These are phyloP conservation scores for Yamadazyma philogaea DNA, from an alignment of 805 yeast genomes.

Conservation along the genomic window DNA sequence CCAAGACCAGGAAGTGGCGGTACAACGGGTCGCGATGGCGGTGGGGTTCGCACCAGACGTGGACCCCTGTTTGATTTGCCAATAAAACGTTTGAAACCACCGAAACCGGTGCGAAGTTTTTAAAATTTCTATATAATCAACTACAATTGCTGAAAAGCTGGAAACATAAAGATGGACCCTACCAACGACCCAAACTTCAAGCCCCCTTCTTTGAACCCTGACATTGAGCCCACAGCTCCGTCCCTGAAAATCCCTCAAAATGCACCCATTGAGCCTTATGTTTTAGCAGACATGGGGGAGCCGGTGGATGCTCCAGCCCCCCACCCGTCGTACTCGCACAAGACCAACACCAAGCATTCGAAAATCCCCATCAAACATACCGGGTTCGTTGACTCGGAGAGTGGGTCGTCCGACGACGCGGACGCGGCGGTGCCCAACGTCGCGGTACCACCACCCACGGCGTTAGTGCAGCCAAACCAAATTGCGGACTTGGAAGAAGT, in stretches of 20 bases:
- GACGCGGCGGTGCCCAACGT: not conserved
- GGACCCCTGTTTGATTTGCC: not conserved
- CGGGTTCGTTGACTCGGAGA: slow-evolving; percentile 40
- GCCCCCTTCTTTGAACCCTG: slow-evolving; percentile 71
- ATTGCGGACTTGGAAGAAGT: slow-evolving; percentile 94
- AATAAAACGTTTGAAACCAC: not conserved
- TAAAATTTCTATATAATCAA: not conserved
- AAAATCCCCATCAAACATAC: slow-evolving; percentile 56
- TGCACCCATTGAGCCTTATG: slow-evolving; percentile 75
- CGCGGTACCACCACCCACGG: slow-evolving; percentile 11
- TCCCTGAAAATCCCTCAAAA: slow-evolving; percentile 67
- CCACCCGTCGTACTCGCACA: slow-evolving; percentile 34
- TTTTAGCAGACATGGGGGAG: slow-evolving; percentile 68
- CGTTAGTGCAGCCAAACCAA: slow-evolving; percentile 11
- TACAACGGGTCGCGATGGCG: no score
- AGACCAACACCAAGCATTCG: slow-evolving; percentile 18
- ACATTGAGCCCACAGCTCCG: slow-evolving; percentile 63
- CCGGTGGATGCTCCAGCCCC: slow-evolving; percentile 74
- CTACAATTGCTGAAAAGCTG: not conserved
- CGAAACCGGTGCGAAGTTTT: not conserved
- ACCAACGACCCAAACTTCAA: slow-evolving; percentile 86
- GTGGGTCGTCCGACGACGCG: slow-evolving; percentile 3
- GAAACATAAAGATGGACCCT: slow-evolving; percentile 72
- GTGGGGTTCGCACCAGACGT: not conserved
- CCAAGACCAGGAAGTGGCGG: no score